Base-by-base conservation (phyloP, 2,329 filamentous ascomycete genomes). In the Verticillium tricorpus region DNA sequence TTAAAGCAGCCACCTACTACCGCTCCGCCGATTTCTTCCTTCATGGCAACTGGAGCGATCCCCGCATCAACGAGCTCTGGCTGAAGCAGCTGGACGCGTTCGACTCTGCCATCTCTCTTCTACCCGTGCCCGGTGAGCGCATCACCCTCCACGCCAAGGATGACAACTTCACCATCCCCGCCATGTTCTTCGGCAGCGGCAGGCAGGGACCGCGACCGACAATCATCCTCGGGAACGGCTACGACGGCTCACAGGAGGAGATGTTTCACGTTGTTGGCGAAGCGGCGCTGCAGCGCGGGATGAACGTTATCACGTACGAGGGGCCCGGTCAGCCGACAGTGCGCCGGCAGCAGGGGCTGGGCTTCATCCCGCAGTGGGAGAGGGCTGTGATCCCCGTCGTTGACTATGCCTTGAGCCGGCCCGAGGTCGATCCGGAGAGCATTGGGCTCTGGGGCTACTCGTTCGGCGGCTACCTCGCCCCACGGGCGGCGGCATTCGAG, bases 361-460 rank as follows among this genome's bases (percentile, higher is more conserved):
- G 76, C 3, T 82, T 81, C 65, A 78, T 79, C 19, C 72, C 71
- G 0, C 71, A 80, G 22, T 81, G 78, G 78, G 76, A 79, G 66
- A 68, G 62, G 7, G 78, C 77, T 0, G 69, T 77, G 5, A 74
- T 71, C 0, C 77, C 78, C 0, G 68, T 80, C 1, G 67, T 81
- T 0, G 77, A 81, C 67, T 75, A 75, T 25, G 54, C 74, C 0
- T 37, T 73, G 2, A 62, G 63, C 2, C 61, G 67, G 2, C 64
- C 64, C 12, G 22, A n/a, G 5, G 76, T 79, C 5, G 72, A 77
- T 60, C 32, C 58, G 8, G 55, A 66, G 67, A 61, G 72, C 34
- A 45, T 81, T 2, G 78, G 66, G 3, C 67, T 81, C 1, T 56
- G 78, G 25, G 80, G 79, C 14, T 67, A 73, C 59, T 80, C 77